phyloP scores from a whole-genome alignment of 1,284 basidiomycete species.

The Cystobasidium pallidum region DNA sequence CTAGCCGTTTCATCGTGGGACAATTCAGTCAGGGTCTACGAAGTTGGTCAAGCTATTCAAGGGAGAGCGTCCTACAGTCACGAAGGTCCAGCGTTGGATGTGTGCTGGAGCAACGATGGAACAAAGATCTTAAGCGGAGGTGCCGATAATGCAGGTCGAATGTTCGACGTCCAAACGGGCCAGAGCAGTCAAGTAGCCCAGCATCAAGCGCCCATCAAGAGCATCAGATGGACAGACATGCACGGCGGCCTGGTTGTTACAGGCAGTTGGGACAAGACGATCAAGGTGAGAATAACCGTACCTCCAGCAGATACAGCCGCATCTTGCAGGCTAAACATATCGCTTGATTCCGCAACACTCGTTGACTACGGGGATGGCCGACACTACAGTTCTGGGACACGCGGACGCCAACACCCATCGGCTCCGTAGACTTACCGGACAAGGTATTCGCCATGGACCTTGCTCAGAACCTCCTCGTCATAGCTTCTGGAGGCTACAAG shows the following conservation, averaged over 20 bases:
- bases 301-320: neutral
- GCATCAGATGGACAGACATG: constrained; percentile 73
- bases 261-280: constrained; percentile 82
- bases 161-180: constrained; percentile 78
- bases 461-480: constrained; percentile 82
- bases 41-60: constrained; percentile 64
- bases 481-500: constrained; percentile 90
- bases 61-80: constrained; percentile 83
- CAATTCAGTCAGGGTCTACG: constrained; percentile 64
- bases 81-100: constrained; percentile 76
- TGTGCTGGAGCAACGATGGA: constrained; percentile 82
- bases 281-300: constrained; percentile 24
- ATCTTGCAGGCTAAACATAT: neutral
- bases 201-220: constrained; percentile 80
- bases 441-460: constrained; percentile 87
- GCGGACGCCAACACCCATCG: constrained; percentile 71
- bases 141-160: constrained; percentile 76
- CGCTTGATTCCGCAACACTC: neutral
- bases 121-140: constrained; percentile 80
- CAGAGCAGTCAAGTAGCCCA: constrained; percentile 68
- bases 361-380: neutral
- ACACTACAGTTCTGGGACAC: constrained; percentile 83
- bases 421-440: constrained; percentile 79
- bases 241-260: constrained; percentile 75
- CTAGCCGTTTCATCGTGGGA: constrained; percentile 64